Base-by-base conservation (phyloP, 345 rosid genomes). In the Lepidium didymum region DNA sequence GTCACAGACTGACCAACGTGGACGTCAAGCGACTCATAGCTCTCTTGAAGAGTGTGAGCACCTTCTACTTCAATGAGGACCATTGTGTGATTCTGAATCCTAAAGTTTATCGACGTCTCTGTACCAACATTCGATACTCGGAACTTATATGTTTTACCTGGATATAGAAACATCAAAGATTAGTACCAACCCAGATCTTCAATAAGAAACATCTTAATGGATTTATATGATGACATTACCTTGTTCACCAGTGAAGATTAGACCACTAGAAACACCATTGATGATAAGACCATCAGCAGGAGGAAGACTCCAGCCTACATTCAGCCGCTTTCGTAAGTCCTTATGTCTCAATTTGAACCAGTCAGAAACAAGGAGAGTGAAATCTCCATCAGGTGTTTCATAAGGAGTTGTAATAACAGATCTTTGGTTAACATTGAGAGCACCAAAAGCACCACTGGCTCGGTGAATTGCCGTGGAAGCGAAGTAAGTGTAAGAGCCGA, bases 11-110 rank as follows among this genome's bases (percentile, higher is more conserved):
- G 98, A 41, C 98, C 97, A 29, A 69, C 81, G 61, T 93, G 97
- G 52, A 93, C 81, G 52, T 93, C 98, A 19, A 93, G 78, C 4
- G 88, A 82, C 38, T 81, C 84, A 31, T 90, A 93, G 6, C 12
- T 57, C 59, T 88, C 94, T 41, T 90, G 89, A 59, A 88, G 41
- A 1, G 86, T 81, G 63, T 93, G 96, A 58, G 92, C 81, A 3
- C 98, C 97, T 85, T 88, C 98, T 13, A 90, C 97, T 80, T 93
- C 98, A 15, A 88, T 78, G 7, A 93, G 87, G 15, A 44, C 80
- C 89, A 93, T 56, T 21, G 62, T 14, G 60, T 90, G 97, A 53
- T 86, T 85, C 70, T 90, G 96, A 78, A 93, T 83, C 74, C 92
- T 82, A 79, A 93, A 87, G 72, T 93, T 93, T 46, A 90, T 74